Base-by-base conservation (phyloP, 140 eudicot genomes). In the Senecio squalidus region DNA sequence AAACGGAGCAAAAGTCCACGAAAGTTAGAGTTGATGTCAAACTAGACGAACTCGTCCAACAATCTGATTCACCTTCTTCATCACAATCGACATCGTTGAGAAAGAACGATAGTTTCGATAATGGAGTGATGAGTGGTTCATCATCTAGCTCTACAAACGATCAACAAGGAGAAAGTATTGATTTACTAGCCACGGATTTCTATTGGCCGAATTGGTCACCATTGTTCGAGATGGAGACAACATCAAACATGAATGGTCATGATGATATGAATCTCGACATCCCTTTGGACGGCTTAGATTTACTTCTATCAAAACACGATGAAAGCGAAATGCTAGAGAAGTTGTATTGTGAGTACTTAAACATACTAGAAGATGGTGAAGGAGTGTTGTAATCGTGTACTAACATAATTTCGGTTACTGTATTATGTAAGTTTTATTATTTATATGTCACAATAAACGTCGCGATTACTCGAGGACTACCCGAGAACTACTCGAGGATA, bases 301-400 rank as follows among this genome's bases (percentile, higher is more conserved):
- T 49, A 13, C 2, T 44, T 5, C 39, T 48, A 49, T 25, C 64
- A 2, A 67, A 51, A 20, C 71, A 62, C 10, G 61, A 62, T 49
- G 75, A 67, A 50, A 60, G n/a, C 39, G 25, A 31, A 47, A 68
- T 53, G 64, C 59, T 65, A 4, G 84, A 69, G 53, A 61, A 69
- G 64, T 45, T 74, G 3, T 78, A 78, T 24, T 25, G 52, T 29
- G 80, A 78, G 47, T 74, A 74, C 13, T 51, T 59, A 38, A 59
- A 64, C 14, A 25, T 76, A 13, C 72, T 76, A 25, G 44, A 20
- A 48, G 74, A 67, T 45, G 66, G 38, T 30, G 57, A 57, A 4
- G 59, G 54, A 24, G 18, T 46, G 56, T 10, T 1, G 44, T 43
- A 23, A 11, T 60, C 17, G 2, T 16, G 2, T 24, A 26, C 27